Base-by-base conservation (phyloP, 2,329 filamentous ascomycete species). In the Coleophoma eucalyptorum region DNA sequence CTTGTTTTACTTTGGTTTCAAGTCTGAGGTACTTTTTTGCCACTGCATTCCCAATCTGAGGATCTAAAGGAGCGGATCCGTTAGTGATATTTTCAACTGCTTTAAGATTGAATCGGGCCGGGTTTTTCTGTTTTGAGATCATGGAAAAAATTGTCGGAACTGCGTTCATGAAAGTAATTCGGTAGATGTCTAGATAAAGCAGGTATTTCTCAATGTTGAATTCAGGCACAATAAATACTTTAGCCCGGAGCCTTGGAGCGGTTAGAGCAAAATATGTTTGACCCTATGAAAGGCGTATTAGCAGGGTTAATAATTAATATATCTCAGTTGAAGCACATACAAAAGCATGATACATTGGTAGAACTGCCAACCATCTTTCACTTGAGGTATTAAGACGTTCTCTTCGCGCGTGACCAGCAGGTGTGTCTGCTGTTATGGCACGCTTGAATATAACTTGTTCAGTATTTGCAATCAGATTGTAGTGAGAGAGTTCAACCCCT, bases 401-500 rank as follows among this genome's bases (percentile, higher is more conserved):
- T 41, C 26, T 45, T 5, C 68, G 46, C 15, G 13, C 21, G 8
- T 19, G 37, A 15, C 26, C 31, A 5, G 18, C 37, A 8, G 35
- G 20, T n/a, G 37, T 34, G 26, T 48, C 18, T 32, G 46, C 33
- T 5, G 19, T 18, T 15, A 48, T 18, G 18, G 37, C 33, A 48
- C 46, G 46, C 46, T 48, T 48, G 53, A 87, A 83, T 10, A 72
- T 60, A 48, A 48, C 20, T 13, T 48, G 46, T 20, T 32, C 46
- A 58, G 82, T 79, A 64, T 93, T 93, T 55, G 87, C 77, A 42
- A 91, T 79, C 61, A 90, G 89, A 58, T 89, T 87, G 53, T 75
- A 72, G 67, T 95, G 89, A 15, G 83, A 82, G 56, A 94, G 87
- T 67, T 88, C 83, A 18, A 93, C 89, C 15, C 89, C 89, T 66